Evolutionary conservation across 1,139 yeast genomes (phyloP).

Genomic region (Candida labiduridarum): DNA sequence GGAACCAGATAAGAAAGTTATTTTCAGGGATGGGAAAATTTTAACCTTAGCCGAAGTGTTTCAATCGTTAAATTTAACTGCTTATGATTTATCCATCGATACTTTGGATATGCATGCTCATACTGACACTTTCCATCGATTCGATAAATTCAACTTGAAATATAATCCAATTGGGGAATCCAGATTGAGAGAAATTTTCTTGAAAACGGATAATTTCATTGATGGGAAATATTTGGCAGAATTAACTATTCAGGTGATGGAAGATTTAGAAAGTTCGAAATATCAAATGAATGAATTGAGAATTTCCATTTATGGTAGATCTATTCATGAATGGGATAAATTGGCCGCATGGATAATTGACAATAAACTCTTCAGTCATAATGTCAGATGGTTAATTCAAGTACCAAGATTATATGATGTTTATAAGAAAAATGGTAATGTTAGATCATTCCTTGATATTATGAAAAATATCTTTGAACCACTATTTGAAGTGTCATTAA

Average conservation of each 20-base stretch:
- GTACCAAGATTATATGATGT: slow-evolving; percentile 91
- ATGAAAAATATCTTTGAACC: slow-evolving; percentile 82
- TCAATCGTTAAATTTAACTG: slow-evolving; percentile 84
- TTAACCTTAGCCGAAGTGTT: slow-evolving; percentile 86
- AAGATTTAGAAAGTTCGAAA: slow-evolving; percentile 90
- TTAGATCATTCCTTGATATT: slow-evolving; percentile 72
- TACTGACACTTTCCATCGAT: slow-evolving; percentile 95
- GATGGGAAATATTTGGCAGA: slow-evolving; percentile 90
- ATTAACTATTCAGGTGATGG: slow-evolving; percentile 87
- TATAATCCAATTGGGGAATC: slow-evolving; percentile 99
- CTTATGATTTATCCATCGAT: slow-evolving; percentile 93
- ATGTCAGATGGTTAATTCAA: slow-evolving; percentile 96
- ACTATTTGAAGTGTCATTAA: slow-evolving; percentile 83
- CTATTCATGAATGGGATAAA: slow-evolving; percentile 91
- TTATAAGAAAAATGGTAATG: slow-evolving; percentile 77
- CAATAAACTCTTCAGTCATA: slow-evolving; percentile 86
- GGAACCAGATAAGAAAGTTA: slow-evolving; percentile 81
- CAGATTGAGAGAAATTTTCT: slow-evolving; percentile 89
- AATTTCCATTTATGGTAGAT: slow-evolving; percentile 91
- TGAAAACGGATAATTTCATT: slow-evolving; percentile 93
- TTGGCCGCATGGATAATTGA: slow-evolving; percentile 95
- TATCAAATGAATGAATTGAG: slow-evolving; percentile 97
- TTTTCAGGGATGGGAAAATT: slow-evolving; percentile 90
- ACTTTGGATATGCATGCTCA: slow-evolving; percentile 99
- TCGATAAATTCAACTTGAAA: slow-evolving; percentile 95